Evolutionary conservation across 768 basidiomycete genomes (phyloP).

Genomic region (Steccherinum ochraceum): DNA sequence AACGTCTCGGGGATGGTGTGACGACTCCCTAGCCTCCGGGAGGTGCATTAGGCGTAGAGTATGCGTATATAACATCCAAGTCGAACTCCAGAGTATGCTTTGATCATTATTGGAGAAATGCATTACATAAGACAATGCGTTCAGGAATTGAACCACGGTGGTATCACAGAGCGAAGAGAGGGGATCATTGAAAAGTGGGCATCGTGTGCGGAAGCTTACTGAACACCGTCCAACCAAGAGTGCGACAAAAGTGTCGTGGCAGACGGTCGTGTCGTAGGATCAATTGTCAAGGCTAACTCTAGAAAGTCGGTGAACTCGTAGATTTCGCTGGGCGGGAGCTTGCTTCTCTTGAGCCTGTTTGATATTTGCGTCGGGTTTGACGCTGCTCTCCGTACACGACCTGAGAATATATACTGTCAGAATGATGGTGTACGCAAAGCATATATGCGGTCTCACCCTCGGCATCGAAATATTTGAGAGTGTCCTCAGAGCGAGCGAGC

Average conservation of each 20-base stretch:
- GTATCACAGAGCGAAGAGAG: too few relatives aligned
- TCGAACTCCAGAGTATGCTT: too few relatives aligned
- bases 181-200: too few relatives aligned
- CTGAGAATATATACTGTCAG: background rate
- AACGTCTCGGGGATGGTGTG: too few relatives aligned
- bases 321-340: background rate
- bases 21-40: too few relatives aligned
- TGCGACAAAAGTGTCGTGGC: conserved; percentile 1
- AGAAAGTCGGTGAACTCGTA: background rate
- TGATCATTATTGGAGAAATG: too few relatives aligned
- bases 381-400: background rate
- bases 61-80: too few relatives aligned
- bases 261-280: background rate
- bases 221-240: conserved; percentile 1
- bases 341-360: background rate
- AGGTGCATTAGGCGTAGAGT: too few relatives aligned
- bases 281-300: background rate
- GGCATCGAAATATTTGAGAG: background rate
- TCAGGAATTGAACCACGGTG: too few relatives aligned
- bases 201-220: too few relatives aligned
- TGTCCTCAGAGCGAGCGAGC: background rate
- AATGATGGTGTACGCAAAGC: too few relatives aligned
- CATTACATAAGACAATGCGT: too few relatives aligned
- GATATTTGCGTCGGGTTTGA: background rate
- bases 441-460: background rate